These are phyloP conservation scores for Schizosaccharomyces cryophilus DNA, from an alignment of 805 yeast species.

Conservation along the genomic window DNA sequence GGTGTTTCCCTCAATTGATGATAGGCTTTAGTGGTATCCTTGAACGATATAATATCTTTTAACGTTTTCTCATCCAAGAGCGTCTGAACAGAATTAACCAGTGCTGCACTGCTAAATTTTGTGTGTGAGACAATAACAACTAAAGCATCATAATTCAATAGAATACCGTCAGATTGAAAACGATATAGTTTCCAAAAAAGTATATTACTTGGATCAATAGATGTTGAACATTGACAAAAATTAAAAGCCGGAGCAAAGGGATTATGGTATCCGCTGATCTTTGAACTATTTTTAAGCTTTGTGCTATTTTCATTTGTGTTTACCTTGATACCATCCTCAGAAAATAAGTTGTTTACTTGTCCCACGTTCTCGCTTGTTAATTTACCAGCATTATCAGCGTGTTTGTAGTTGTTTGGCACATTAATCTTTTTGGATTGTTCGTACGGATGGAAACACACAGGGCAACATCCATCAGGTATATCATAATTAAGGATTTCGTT, in stretches of 20 bases:
- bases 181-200: background rate
- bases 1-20: background rate
- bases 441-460: background rate
- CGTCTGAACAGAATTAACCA: conserved; percentile 12
- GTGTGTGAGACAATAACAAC: conserved; percentile 13
- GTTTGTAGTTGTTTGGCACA: background rate
- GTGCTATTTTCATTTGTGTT: too few species aligned
- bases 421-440: background rate
- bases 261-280: background rate
- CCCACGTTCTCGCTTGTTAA: too few species aligned
- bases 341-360: too few species aligned
- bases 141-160: background rate
- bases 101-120: conserved; percentile 10
- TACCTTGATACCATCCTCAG: too few species aligned
- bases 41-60: background rate
- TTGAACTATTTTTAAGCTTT: too few species aligned
- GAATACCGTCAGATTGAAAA: background rate
- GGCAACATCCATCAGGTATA: background rate
- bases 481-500: background rate
- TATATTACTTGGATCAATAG: background rate
- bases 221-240: background rate
- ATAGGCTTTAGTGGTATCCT: background rate
- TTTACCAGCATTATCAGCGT: background rate
- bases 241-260: background rate
- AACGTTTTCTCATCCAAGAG: conserved; percentile 4